Base-by-base conservation (phyloP, 23 red algal species). In the Rhodosorus marinus region DNA sequence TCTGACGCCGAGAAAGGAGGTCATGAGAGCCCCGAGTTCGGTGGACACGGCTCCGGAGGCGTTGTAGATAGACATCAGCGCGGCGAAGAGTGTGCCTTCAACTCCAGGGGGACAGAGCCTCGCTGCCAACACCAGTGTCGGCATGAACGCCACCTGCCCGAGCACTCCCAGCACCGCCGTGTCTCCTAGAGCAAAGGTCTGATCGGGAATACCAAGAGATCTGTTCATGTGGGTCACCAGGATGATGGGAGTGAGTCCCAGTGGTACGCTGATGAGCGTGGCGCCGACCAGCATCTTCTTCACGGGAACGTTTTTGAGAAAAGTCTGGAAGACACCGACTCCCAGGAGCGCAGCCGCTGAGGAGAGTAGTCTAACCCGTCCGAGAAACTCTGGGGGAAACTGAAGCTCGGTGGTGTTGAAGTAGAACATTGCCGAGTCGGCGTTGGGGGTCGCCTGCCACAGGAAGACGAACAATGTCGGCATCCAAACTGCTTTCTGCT, bases 1-100 rank as follows among this genome's bases (percentile, higher is more conserved):
- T n/a, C 64, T 76, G 4, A 93, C 66, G 6, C 71, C 75, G 6
- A 93, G 59, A 35, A 45, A 54, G 7, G 27, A 25, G 6, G 76
- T 93, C 5, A 93, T 35, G 38, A 76, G 49, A 41, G 86, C 86
- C 17, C 86, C 86, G 2, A 82, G 62, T 50, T 93, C 86, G 29
- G 54, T 76, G n/a, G 60, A 59, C 6, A 63, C 43, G 9, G 69
- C 56, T 27, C 65, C 74, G 29, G 63, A 62, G 14, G 68, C 71
- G 25, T 93, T 93, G 69, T 82, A 81, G 25, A 93, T 41, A 22
- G 64, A 78, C 86, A 93, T 93, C n/a, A 93, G 69, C 14, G 76
- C 69, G 1, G 86, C 86, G 63, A 93, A 93, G 34, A 93, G 45
- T 17, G 56, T 80, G 55, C 67, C 66, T 45, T 93, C 86, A n/a